Evolutionary conservation across 2,329 filamentous ascomycete species (phyloP).

Genomic region (Trichothecium roseum): DNA sequence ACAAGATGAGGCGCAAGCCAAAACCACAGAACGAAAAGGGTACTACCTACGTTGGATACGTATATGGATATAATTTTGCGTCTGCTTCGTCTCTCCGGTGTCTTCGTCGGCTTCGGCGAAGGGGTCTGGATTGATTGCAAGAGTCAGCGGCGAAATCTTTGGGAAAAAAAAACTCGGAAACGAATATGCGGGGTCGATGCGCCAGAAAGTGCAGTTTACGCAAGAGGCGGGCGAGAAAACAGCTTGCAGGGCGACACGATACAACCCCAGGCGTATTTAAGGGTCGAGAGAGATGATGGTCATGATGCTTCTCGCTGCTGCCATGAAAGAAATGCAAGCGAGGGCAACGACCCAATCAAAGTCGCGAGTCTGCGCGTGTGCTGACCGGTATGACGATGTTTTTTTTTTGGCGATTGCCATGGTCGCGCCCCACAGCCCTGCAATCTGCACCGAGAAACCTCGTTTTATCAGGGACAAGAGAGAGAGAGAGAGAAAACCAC

Average conservation of each 20-base stretch:
- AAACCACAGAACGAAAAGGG: neutral
- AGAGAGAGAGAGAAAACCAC: slow-evolving; percentile 21
- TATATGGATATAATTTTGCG: slow-evolving; percentile 98
- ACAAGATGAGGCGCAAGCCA: slow-evolving; percentile 1
- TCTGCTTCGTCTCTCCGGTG: slow-evolving; percentile 87
- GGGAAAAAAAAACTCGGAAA: no score
- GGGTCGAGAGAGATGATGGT: no score
- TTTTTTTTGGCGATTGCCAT: no score
- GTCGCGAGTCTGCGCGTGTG: neutral
- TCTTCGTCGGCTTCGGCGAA: slow-evolving; percentile 99
- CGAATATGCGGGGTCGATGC: neutral
- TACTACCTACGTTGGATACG: slow-evolving; percentile 85
- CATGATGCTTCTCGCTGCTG: no score
- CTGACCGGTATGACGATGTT: neutral
- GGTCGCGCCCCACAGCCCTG: neutral
- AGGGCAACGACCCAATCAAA: no score
- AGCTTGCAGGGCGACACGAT: no score
- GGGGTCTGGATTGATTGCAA: slow-evolving; percentile 60
- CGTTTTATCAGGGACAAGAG: neutral
- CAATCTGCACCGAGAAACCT: neutral
- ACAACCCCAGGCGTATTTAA: no score
- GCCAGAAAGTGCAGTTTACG: neutral
- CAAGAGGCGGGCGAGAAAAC: no score
- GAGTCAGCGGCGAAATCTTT: neutral
- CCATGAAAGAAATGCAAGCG: no score